These are phyloP conservation scores for Meyerozyma guilliermondii DNA, from an alignment of 1,139 yeast genomes.

Conservation along the genomic window DNA sequence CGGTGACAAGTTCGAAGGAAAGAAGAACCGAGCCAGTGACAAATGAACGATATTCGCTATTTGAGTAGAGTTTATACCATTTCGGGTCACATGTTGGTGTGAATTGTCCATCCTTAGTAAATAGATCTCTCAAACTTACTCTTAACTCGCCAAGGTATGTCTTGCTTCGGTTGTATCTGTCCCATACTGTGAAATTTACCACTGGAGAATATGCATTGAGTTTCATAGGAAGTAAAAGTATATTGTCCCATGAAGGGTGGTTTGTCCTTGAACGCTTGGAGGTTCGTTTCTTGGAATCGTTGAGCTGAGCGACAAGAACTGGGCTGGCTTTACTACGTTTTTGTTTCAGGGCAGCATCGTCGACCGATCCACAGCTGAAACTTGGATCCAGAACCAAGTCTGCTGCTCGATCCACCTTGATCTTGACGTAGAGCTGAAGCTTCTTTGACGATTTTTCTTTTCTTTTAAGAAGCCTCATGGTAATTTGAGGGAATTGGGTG, in stretches of 20 bases:
- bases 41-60: conserved; percentile 38
- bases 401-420: conserved; percentile 37
- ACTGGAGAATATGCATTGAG: conserved; percentile 25
- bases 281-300: conserved; percentile 25
- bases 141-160: conserved; percentile 56
- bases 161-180: conserved; percentile 38
- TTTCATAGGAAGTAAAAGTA: conserved; percentile 27
- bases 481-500: no score
- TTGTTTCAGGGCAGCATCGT: conserved; percentile 3
- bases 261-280: conserved; percentile 31
- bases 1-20: conserved; percentile 43
- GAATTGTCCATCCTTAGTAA: conserved; percentile 19
- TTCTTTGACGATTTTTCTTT: not conserved
- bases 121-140: conserved; percentile 39
- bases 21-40: conserved; percentile 55
- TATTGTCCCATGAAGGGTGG: conserved; percentile 45
- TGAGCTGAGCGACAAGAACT: conserved; percentile 30
- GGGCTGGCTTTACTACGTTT: conserved; percentile 23
- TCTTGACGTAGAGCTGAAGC: conserved; percentile 20
- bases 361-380: conserved; percentile 1
- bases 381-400: conserved; percentile 23
- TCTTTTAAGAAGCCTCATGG: conserved; percentile 1
- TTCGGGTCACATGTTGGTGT: conserved; percentile 27
- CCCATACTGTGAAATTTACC: conserved; percentile 39
- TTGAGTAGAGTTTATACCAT: conserved; percentile 52